phyloP scores from a whole-genome alignment of 352 stramenopile genomes.

The Lagenidium giganteum region DNA sequence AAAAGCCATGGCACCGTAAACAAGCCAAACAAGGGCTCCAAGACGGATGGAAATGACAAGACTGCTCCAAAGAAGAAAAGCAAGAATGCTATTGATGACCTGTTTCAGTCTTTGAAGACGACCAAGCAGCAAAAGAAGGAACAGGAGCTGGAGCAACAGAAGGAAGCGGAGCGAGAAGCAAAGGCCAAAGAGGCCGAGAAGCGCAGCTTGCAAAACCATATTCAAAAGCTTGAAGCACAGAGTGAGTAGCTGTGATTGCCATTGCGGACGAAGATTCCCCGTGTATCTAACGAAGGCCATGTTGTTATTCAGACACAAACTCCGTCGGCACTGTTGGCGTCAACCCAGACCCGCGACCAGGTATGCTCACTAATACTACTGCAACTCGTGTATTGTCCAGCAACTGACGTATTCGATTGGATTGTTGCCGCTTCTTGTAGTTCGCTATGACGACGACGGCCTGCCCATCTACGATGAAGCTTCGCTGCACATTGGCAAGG shows the following conservation, averaged over 20 bases:
- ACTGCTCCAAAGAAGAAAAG: neutral
- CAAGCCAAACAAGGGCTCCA: too few species aligned
- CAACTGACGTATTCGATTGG: neutral
- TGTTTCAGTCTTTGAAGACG: slow-evolving; percentile 70
- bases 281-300: neutral
- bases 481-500: slow-evolving; percentile 76
- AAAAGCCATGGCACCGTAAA: too few species aligned
- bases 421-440: slow-evolving; percentile 16
- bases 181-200: too few species aligned
- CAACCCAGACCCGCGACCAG: slow-evolving; percentile 69
- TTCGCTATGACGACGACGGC: slow-evolving; percentile 83
- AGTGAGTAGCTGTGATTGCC: slow-evolving; percentile 38
- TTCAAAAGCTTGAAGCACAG: slow-evolving; percentile 77
- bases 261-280: too few species aligned
- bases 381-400: neutral
- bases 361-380: slow-evolving; percentile 22
- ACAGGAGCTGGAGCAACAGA: slow-evolving; percentile 54
- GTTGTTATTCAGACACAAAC: slow-evolving; percentile 60
- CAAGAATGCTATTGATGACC: slow-evolving; percentile 60
- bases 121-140: slow-evolving; percentile 65
- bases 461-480: slow-evolving; percentile 85
- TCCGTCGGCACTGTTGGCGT: slow-evolving; percentile 43
- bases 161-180: too few species aligned
- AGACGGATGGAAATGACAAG: neutral
- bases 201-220: slow-evolving; percentile 77